Evolutionary conservation across 345 rosid genomes (phyloP), one percentile per base, ranked within the genome.

Genomic region (Kernera saxatilis): DNA sequence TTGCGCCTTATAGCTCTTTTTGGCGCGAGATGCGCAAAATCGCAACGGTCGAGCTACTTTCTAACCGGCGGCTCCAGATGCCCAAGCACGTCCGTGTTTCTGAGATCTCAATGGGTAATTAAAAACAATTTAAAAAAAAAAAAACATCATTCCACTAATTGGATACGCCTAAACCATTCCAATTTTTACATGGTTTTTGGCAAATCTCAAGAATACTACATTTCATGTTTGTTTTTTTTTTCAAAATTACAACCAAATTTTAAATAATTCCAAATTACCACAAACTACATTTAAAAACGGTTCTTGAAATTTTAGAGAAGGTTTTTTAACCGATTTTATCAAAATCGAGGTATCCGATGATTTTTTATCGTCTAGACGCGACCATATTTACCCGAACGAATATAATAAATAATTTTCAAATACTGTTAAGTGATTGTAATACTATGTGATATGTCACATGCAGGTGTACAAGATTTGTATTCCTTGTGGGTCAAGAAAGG

Each of bases 1-100:
- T 88, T 61, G 86, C 84, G 23, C 84, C 91, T 14, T 82, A 86
- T 25, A 79, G 83, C 59, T 64, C 87, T 6, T 84, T 76, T 56
- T 87, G 93, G 93, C 88, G 93, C 8, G 80, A 85, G 58, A 70
- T 87, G 83, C 81, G 87, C n/a, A 91, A 91, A 79, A 82, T 89
- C 9, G 81, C 82, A 5, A 81, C 77, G 17, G 51, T 76, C 4
- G 87, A 91, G 72, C 79, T 91, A 37, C 90, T 91, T 21, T 78
- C 93, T 8, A 84, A 79, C 76, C 75, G 78, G 3, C 58, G 89
- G 36, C 82, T 88, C 10, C 86, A 83, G 55, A 68, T 78, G 74
- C 75, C 87, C 32, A 82, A 67, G 62, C 80, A 83, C 43, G 80
- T 84, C 6, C 79, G 82, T 49, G 43, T 73, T 5, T 48, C 72